Evolutionary conservation across 192 early-diverging fungal genomes (phyloP), one percentile per base, ranked within the genome.

Genomic region (Backusella tarrabulga): DNA sequence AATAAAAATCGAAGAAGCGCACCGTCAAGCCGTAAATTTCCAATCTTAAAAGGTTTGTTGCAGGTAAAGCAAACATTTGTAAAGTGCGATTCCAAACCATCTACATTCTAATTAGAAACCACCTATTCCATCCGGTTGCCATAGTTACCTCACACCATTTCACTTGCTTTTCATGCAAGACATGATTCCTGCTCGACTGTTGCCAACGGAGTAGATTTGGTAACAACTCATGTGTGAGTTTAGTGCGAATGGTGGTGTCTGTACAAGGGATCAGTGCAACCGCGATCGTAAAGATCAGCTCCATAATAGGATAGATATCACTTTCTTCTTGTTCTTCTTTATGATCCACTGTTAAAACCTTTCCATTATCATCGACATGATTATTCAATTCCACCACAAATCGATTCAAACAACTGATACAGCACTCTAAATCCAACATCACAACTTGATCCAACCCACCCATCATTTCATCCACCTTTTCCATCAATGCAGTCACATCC

Each of bases 61-160:
- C 78, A 21, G 82, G 82, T 11, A 83, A 56, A 21, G 42, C 73
- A 72, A 71, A 83, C 14, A 83, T 78, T 60, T 73, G 75, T 1
- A 74, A 35, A 0, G 66, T 79, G 6, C 82, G 79, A n/a, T 83
- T 72, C 82, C 82, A 83, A 11, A 83, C 35, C 72, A 83, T 73
- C 78, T 79, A 40, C 0, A n/a, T 63, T 26, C n/a, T 21, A 3
- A 15, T 15, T 34, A 14, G n/a, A n/a, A 29, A 19, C 38, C 12
- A 32, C 34, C 9, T 68, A 17, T 8, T 21, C n/a, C 21, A n/a
- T n/a, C n/a, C n/a, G n/a, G n/a, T n/a, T n/a, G n/a, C n/a, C n/a
- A 23, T n/a, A 74, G 23, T 29, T 76, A 76, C 76, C 76, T 76
- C 21, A 26, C 76, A 76, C 76, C 76, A 76, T 29, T 69, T 46